Conservation (phyloP, 2,329 filamentous ascomycete genomes). For the Cordyceps javanica region DNA sequence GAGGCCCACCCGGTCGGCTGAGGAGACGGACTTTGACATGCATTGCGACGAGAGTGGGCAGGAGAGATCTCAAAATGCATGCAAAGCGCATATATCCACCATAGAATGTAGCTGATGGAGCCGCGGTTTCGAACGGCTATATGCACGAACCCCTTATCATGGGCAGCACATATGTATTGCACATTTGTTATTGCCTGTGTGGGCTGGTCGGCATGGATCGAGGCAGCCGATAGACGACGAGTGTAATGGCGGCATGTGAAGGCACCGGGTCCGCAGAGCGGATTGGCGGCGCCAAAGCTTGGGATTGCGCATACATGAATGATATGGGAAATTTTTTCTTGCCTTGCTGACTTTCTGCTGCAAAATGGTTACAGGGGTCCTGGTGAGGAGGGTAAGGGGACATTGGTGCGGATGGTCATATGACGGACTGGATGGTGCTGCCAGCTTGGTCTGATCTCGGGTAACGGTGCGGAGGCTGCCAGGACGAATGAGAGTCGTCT, state of each 20-base stretch:
- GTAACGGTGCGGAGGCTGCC: background rate
- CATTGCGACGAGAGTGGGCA: background rate
- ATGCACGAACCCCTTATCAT: background rate
- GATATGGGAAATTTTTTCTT: too few relatives aligned
- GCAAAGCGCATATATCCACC: background rate
- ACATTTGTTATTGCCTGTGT: background rate
- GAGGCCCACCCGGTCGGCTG: conserved; percentile 6
- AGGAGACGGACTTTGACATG: background rate
- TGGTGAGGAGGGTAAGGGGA: conserved; percentile 8
- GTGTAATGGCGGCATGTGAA: background rate
- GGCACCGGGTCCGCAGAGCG: background rate
- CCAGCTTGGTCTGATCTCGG: conserved; percentile 7
- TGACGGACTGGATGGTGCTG: background rate
- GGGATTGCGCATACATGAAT: too few relatives aligned
- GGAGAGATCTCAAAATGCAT: conserved; percentile 3
- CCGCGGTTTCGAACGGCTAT: background rate
- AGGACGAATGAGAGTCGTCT: conserved; percentile 1
- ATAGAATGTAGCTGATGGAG: background rate
- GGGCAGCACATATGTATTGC: background rate
- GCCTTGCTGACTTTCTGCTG: background rate
- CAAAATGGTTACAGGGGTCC: background rate
- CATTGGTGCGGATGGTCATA: background rate
- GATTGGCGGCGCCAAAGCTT: background rate
- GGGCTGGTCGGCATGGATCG: background rate
- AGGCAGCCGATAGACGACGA: background rate